phyloP scores from a whole-genome alignment of 129 eudicot species.

The Flaveria robusta region DNA sequence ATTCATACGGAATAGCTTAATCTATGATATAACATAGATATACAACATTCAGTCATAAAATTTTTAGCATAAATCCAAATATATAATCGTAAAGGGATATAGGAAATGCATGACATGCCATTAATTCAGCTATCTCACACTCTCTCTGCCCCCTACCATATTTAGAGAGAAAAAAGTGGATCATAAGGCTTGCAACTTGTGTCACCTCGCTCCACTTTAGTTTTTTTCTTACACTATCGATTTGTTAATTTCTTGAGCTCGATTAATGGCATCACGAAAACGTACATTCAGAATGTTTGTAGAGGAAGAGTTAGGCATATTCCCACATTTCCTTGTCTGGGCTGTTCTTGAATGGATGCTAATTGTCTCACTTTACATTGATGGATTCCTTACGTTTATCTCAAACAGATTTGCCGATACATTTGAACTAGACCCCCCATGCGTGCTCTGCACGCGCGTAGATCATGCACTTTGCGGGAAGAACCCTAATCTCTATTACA shows the following conservation, averaged over 20 bases:
- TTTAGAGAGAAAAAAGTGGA: slow-evolving; percentile 34
- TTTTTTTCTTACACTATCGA: not conserved
- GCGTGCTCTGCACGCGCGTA: slow-evolving; percentile 75
- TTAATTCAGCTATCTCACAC: slow-evolving; percentile 39
- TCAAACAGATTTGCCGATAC: slow-evolving; percentile 56
- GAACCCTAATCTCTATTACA: slow-evolving; percentile 44
- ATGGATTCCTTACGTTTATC: slow-evolving; percentile 52
- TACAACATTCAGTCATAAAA: too few species aligned
- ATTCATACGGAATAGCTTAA: too few species aligned
- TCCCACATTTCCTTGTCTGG: slow-evolving; percentile 62
- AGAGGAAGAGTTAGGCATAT: slow-evolving; percentile 58
- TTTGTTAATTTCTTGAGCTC: not conserved
- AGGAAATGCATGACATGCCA: slow-evolving; percentile 40
- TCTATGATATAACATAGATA: too few species aligned
- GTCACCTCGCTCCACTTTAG: not conserved
- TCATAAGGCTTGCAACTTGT: slow-evolving; percentile 32
- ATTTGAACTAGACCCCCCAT: slow-evolving; percentile 65
- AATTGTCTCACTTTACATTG: slow-evolving; percentile 62
- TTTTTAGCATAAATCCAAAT: too few species aligned
- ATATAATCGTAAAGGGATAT: too few species aligned
- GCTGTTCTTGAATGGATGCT: slow-evolving; percentile 74
- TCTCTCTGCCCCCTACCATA: too few species aligned
- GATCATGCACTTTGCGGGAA: slow-evolving; percentile 60
- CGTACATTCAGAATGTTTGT: slow-evolving; percentile 49
- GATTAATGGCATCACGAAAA: slow-evolving; percentile 33